Base-by-base conservation (phyloP, 2,329 filamentous ascomycete genomes). In the Capronia epimyces region DNA sequence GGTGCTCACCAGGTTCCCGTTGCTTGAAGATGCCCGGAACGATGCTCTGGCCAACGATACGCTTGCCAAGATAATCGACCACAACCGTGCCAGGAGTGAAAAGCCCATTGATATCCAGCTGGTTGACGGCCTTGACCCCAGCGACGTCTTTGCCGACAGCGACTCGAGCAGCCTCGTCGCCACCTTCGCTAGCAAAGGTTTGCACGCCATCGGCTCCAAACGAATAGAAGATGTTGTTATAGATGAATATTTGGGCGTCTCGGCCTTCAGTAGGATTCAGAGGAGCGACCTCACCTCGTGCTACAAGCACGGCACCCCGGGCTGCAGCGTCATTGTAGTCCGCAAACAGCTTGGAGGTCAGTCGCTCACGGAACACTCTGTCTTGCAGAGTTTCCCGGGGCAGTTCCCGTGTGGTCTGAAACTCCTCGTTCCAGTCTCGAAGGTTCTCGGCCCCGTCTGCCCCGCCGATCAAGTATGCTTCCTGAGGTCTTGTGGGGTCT, bases 191-290 rank as follows among this genome's bases (percentile, higher is more conserved):
- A 9, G 89, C 90, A 69, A 98, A 98, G 13, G 93, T 98, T 37
- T 93, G 91, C 40, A 97, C 93, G 46, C 93, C 94, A 67, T 98
- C 93, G 39, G 93, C 91, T 56, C 93, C 93, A 62, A 96, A 97
- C 0, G 93, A 97, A 75, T 95, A 98, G 75, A 98, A 98, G 60
- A 98, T 89, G 71, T 98, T 98, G 77, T 97, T 97, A 76, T 97
- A 96, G 20, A 98, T 91, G 64, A 95, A 98, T 59, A 98, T 98
- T 68, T 98, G 93, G 3, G 93, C 93, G 67, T 98, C 91, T 60
- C 79, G 82, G 57, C 79, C 83, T 71, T 98, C 93, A 0, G 91
- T 97, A 5, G 93, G 94, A 72, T 98, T 98, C 48, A 98, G 73
- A 5, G 93, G 89, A 16, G 89, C 84, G 57, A 98, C 86, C 68